Percentiles rank a stretch among this genome's conserved stretches.
phyloP scores from a whole-genome alignment of 805 yeast species.

The Spathaspora hagerdaliae region DNA sequence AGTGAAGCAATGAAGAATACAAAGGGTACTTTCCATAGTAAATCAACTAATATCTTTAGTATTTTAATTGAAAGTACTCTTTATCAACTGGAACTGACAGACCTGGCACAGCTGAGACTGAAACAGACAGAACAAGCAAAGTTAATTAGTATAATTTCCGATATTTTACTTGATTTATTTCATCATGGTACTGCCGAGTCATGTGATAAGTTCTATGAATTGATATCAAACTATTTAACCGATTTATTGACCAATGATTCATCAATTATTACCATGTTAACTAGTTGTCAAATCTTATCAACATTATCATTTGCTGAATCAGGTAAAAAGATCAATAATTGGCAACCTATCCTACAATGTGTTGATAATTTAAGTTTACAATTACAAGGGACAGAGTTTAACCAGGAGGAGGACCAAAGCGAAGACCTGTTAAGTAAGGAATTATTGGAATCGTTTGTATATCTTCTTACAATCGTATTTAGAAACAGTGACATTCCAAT shows the following conservation, averaged over 20 bases:
- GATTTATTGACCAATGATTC: constrained; percentile 8
- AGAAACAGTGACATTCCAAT: constrained; percentile 50
- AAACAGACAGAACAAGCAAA: too few relatives aligned
- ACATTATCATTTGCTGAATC: constrained; percentile 60
- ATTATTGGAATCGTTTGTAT: constrained; percentile 30
- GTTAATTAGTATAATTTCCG: constrained; percentile 48
- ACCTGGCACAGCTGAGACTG: too few relatives aligned
- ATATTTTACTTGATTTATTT: constrained; percentile 51
- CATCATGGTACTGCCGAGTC: constrained; percentile 50
- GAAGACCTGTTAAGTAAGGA: constrained; percentile 2
- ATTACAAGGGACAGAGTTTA: constrained; percentile 6
- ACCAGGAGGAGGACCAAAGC: not conserved
- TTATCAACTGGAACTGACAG: constrained; percentile 2
- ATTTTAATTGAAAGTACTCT: constrained; percentile 37
- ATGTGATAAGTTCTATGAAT: constrained; percentile 41
- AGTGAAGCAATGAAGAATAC: constrained; percentile 75
- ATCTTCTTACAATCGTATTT: constrained; percentile 45
- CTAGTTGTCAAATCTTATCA: constrained; percentile 6
- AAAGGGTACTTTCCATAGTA: constrained; percentile 71
- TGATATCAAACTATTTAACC: constrained; percentile 19
- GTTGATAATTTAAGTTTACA: constrained; percentile 13
- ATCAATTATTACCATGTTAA: constrained; percentile 1
- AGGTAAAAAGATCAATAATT: constrained; percentile 57
- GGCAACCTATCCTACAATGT: constrained; percentile 35
- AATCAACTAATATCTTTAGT: constrained; percentile 48